These are phyloP conservation scores for Podospora anserina DNA, from an alignment of 495 filamentous ascomycete species.

Conservation along the genomic window DNA sequence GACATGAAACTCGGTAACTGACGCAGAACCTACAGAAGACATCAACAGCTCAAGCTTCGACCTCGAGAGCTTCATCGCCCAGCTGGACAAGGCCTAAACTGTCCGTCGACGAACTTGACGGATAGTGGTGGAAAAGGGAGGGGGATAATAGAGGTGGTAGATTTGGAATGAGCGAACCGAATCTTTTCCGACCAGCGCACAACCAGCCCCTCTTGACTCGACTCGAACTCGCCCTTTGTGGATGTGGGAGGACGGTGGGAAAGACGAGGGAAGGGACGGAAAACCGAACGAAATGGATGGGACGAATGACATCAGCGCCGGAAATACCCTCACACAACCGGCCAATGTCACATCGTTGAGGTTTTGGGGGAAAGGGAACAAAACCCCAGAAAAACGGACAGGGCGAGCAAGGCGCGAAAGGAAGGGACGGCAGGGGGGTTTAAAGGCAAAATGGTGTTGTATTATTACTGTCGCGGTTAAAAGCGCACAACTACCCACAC, in stretches of 20 bases:
- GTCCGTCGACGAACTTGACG: not conserved
- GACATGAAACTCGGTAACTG: not conserved
- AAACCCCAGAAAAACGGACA: not conserved
- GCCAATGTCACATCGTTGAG: not conserved
- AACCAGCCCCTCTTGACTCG: not conserved
- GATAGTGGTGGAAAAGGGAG: slow-evolving; percentile 14
- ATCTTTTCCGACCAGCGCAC: not conserved
- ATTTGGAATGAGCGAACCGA: not conserved
- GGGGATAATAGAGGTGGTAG: not conserved
- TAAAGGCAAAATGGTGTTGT: not conserved
- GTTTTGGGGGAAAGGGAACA: not conserved
- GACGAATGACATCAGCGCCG: not conserved
- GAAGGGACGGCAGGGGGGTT: not conserved
- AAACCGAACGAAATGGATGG: not conserved
- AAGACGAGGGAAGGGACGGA: not conserved
- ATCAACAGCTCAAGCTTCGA: slow-evolving; percentile 83
- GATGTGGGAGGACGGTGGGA: slow-evolving; percentile 9
- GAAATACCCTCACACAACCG: not conserved
- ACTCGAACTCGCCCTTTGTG: slow-evolving; percentile 13
- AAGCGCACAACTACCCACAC: not conserved
- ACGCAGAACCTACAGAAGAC: slow-evolving; percentile 60
- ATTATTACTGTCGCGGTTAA: not conserved
- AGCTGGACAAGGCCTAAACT: slow-evolving; percentile 46
- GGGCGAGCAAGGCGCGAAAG: slow-evolving; percentile 1
- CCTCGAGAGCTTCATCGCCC: slow-evolving; percentile 75